Evolutionary conservation across 352 stramenopile species (phyloP).

Genomic region (Peronospora destructor): DNA sequence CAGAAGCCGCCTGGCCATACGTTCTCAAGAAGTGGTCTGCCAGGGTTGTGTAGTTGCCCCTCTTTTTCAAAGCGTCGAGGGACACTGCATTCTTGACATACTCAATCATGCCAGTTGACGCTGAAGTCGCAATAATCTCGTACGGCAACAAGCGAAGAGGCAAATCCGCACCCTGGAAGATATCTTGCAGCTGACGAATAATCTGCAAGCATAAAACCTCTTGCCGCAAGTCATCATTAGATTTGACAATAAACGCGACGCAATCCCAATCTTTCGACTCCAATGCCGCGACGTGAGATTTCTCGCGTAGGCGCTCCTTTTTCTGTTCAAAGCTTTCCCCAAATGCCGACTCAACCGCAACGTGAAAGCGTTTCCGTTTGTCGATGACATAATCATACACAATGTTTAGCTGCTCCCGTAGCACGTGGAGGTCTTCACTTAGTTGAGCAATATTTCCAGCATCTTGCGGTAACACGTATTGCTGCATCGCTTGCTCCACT

Average conservation of each 20-base stretch:
- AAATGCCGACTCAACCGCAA: slow-evolving; percentile 70
- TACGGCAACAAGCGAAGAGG: slow-evolving; percentile 93
- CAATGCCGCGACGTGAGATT: slow-evolving; percentile 26
- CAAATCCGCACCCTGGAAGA: slow-evolving; percentile 92
- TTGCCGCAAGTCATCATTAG: slow-evolving; percentile 96
- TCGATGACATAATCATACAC: slow-evolving; percentile 63
- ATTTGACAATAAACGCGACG: slow-evolving; percentile 95
- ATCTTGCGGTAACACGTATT: slow-evolving; percentile 42
- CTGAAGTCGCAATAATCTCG: slow-evolving; percentile 92
- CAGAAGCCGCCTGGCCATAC: slow-evolving; percentile 83
- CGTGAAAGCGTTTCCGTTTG: slow-evolving; percentile 54
- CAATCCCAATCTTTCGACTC: slow-evolving; percentile 52
- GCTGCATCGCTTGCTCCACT: slow-evolving; percentile 47
- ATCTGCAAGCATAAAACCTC: slow-evolving; percentile 96
- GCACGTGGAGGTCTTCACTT: slow-evolving; percentile 38
- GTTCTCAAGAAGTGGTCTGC: slow-evolving; percentile 89
- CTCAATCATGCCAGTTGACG: slow-evolving; percentile 95
- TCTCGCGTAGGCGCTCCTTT: slow-evolving; percentile 50
- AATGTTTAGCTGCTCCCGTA: slow-evolving; percentile 66
- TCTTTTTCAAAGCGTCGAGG: slow-evolving; percentile 94
- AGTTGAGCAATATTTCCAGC: slow-evolving; percentile 32
- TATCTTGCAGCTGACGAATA: slow-evolving; percentile 93
- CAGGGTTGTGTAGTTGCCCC: slow-evolving; percentile 75
- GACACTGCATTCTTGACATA: slow-evolving; percentile 95
- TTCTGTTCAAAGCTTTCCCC: slow-evolving; percentile 83